Percentiles rank a stretch among this genome's conserved stretches.
phyloP scores from a whole-genome alignment of 2,329 filamentous ascomycete genomes.

The Exophiala xenobiotica region DNA sequence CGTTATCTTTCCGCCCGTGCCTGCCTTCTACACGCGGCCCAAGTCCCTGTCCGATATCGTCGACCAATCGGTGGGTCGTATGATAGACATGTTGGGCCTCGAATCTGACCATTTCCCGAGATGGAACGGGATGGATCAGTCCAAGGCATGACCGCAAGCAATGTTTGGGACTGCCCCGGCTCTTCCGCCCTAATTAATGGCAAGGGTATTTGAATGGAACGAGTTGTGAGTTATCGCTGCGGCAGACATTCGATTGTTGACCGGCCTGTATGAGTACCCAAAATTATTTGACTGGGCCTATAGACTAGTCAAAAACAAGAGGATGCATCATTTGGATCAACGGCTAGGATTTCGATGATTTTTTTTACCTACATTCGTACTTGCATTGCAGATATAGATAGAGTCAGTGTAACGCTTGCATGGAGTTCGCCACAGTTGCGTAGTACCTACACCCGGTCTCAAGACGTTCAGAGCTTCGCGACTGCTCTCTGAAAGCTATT shows the following conservation, averaged over 20 bases:
- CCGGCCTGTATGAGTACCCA: not conserved
- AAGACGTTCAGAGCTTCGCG: not conserved
- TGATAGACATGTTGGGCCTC: slow-evolving; percentile 48
- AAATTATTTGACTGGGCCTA: not conserved
- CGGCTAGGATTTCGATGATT: not conserved
- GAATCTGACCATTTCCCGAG: slow-evolving; percentile 44
- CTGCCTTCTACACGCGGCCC: slow-evolving; percentile 47
- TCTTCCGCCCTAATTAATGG: not conserved
- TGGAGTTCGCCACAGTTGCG: not conserved
- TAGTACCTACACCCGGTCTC: not conserved
- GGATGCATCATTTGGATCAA: not conserved
- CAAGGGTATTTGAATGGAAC: not conserved
- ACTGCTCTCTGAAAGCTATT: too few species aligned
- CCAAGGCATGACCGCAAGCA: not conserved
- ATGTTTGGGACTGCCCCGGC: not conserved
- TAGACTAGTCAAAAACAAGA: not conserved
- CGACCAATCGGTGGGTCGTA: slow-evolving; percentile 48
- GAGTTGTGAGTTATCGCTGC: not conserved
- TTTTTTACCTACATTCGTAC: not conserved
- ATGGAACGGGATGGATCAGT: slow-evolving; percentile 32
- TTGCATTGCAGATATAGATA: not conserved
- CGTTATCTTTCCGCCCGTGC: slow-evolving; percentile 47
- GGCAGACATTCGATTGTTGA: not conserved
- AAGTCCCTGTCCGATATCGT: slow-evolving; percentile 43
- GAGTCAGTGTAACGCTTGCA: not conserved